Evolutionary conservation across 2,329 filamentous ascomycete species (phyloP).

Genomic region (Hypoxylon sp.): DNA sequence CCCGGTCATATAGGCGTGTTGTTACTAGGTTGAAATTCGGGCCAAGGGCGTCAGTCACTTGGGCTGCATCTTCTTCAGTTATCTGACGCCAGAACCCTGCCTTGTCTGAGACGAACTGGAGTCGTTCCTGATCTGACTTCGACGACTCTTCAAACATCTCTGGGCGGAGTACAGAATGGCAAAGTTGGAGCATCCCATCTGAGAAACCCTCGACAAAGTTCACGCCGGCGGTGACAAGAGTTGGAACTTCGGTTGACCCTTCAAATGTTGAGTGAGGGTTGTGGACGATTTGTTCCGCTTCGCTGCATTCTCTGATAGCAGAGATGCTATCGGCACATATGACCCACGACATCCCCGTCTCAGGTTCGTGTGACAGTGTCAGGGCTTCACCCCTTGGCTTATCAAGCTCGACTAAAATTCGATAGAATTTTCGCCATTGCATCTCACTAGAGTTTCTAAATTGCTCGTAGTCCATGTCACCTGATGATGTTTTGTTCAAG

Average conservation of each 20-base stretch:
- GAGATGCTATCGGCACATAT: slow-evolving; percentile 86
- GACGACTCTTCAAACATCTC: slow-evolving; percentile 83
- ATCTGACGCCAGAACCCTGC: slow-evolving; percentile 84
- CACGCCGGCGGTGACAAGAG: slow-evolving; percentile 78
- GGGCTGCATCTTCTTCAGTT: slow-evolving; percentile 83
- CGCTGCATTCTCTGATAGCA: slow-evolving; percentile 83
- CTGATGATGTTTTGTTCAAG: slow-evolving; percentile 72
- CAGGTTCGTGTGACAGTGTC: slow-evolving; percentile 80
- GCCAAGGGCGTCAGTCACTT: slow-evolving; percentile 78
- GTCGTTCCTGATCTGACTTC: slow-evolving; percentile 78
- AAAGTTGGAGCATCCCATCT: slow-evolving; percentile 76
- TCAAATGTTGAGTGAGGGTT: slow-evolving; percentile 74
- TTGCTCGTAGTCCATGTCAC: slow-evolving; percentile 80
- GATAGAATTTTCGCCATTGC: slow-evolving; percentile 93
- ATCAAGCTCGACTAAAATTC: slow-evolving; percentile 87
- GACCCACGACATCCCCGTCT: slow-evolving; percentile 83
- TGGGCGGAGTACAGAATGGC: slow-evolving; percentile 75
- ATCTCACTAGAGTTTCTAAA: slow-evolving; percentile 81
- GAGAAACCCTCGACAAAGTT: slow-evolving; percentile 80
- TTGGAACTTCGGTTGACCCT: slow-evolving; percentile 63
- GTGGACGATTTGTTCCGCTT: slow-evolving; percentile 80
- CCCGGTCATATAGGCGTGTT: slow-evolving; percentile 67
- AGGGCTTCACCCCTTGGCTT: slow-evolving; percentile 87
- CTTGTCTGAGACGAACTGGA: slow-evolving; percentile 83
- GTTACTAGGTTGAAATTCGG: slow-evolving; percentile 73